A percentile compares a stretch with the other conserved stretches of the same genome.
Conservation (phyloP, 2,329 filamentous ascomycete species). For the Botrytis fabae region DNA sequence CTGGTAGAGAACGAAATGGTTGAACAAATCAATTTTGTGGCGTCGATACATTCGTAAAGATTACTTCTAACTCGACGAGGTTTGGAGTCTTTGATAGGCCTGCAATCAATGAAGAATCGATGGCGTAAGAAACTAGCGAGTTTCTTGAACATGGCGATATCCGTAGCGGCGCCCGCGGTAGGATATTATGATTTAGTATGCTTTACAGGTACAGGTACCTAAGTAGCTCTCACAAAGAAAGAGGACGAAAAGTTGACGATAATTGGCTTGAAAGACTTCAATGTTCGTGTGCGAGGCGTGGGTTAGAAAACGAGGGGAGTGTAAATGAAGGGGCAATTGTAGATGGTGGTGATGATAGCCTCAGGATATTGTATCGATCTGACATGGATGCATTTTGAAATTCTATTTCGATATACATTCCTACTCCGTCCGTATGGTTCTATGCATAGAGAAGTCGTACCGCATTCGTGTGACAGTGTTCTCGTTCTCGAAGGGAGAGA, state of each 20-base stretch:
- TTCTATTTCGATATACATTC: background rate
- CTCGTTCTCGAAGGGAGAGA: background rate
- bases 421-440: no score
- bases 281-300: background rate
- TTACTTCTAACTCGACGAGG: background rate
- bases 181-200: background rate
- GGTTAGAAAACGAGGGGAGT: background rate
- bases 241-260: background rate
- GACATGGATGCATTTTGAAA: background rate
- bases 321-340: background rate
- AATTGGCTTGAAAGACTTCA: background rate
- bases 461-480: background rate
- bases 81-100: background rate
- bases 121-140: background rate
- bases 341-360: background rate
- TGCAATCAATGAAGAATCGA: background rate
- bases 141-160: background rate
- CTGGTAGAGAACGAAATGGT: background rate
- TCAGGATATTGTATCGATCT: background rate
- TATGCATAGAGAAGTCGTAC: background rate
- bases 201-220: background rate
- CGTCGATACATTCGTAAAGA: background rate
- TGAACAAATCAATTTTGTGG: slow-evolving; percentile 4
- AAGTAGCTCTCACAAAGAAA: background rate
- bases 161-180: background rate